Conservation (phyloP, 2,329 filamentous ascomycete species). For the Fusarium sp. region DNA sequence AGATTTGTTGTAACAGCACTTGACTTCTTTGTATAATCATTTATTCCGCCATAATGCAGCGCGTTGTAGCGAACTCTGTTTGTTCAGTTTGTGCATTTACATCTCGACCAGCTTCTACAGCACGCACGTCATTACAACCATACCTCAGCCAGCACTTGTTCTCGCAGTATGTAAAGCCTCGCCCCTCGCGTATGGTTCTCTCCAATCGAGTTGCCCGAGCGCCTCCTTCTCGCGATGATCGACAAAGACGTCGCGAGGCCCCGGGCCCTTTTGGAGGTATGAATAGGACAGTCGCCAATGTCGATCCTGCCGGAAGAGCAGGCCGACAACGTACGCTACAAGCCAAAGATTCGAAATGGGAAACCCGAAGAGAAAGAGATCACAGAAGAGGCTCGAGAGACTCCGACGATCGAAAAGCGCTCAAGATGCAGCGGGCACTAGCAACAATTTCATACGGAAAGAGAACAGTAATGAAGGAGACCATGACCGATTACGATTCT, state of each 20-base stretch:
- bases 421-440: slow-evolving; percentile 92
- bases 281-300: slow-evolving; percentile 62
- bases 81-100: slow-evolving; percentile 41
- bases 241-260: slow-evolving; percentile 50
- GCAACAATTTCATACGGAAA: slow-evolving; percentile 79
- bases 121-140: slow-evolving; percentile 42
- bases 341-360: slow-evolving; percentile 34
- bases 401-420: slow-evolving; percentile 68
- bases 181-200: slow-evolving; percentile 66
- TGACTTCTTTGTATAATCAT: slow-evolving; percentile 5
- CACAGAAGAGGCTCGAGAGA: slow-evolving; percentile 48
- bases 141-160: slow-evolving; percentile 50
- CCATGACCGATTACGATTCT: slow-evolving; percentile 73
- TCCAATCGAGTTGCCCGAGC: slow-evolving; percentile 61
- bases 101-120: slow-evolving; percentile 19
- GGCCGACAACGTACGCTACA: slow-evolving; percentile 23
- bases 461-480: slow-evolving; percentile 60
- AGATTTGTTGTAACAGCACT: slow-evolving; percentile 8
- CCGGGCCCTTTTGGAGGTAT: slow-evolving; percentile 64
- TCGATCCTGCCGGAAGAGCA: slow-evolving; percentile 42
- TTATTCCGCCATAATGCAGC: slow-evolving; percentile 36
- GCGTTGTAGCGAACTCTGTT: slow-evolving; percentile 33
- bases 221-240: slow-evolving; percentile 48
- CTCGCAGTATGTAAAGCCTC: slow-evolving; percentile 48
- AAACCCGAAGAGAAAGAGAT: slow-evolving; percentile 42